These are phyloP conservation scores for Closterium sp. DNA, from an alignment of 139 green algal genomes.

Conservation along the genomic window DNA sequence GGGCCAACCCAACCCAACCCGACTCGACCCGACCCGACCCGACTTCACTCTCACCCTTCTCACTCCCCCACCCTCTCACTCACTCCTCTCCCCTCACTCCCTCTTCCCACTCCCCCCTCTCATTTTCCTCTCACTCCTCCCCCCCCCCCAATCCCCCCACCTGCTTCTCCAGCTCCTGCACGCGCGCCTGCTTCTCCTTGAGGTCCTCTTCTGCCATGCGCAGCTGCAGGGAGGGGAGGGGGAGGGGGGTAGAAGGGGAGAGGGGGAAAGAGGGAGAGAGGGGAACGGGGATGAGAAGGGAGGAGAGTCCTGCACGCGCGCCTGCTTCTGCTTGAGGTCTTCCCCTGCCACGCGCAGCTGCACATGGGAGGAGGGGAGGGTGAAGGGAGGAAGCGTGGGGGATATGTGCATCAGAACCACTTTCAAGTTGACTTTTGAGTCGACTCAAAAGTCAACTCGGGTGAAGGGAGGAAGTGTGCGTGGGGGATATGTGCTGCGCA, in stretches of 20 bases:
- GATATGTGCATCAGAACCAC: no score
- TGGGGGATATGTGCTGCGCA: no score
- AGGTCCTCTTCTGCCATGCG: conserved; percentile 16
- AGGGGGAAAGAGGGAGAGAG: neutral
- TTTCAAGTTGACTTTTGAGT: no score
- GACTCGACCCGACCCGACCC: no score
- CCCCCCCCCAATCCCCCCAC: neutral
- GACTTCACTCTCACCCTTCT: neutral
- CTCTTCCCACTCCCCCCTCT: neutral
- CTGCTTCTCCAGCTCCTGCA: conserved; percentile 45
- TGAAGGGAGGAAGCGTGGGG: no score
- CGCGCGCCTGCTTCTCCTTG: neutral
- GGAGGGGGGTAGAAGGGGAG: no score
- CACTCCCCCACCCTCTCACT: neutral
- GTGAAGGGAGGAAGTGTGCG: no score
- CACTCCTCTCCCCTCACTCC: neutral
- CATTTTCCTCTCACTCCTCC: neutral
- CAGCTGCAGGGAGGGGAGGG: neutral
- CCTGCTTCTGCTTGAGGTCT: conserved; percentile 16
- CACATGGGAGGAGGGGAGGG: neutral
- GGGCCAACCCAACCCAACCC: no score
- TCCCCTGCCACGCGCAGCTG: conserved; percentile 28
- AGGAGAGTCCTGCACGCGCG: neutral
- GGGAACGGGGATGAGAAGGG: no score
- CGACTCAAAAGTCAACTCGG: no score